Evolutionary conservation across 1,284 basidiomycete genomes (phyloP).

Genomic region (Chalciporus sp.): DNA sequence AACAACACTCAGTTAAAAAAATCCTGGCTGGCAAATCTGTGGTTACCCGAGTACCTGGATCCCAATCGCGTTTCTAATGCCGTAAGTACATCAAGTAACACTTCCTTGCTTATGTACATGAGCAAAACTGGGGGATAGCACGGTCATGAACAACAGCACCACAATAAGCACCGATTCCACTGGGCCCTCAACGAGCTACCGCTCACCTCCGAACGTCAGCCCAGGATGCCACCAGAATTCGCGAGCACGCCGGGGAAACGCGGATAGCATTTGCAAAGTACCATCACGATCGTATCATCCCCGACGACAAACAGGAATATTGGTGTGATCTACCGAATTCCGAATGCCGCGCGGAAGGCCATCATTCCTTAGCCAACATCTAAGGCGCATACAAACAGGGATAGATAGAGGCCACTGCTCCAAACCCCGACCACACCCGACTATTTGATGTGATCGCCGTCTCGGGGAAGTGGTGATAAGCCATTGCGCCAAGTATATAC

Average conservation of each 20-base stretch:
- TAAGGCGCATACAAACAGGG: too few relatives aligned
- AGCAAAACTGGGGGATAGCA: background rate
- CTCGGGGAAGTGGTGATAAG: too few relatives aligned
- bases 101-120: too few relatives aligned
- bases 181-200: background rate
- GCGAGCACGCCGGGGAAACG: background rate
- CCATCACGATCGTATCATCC: too few relatives aligned
- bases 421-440: background rate
- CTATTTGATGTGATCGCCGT: background rate
- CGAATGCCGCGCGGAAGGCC: background rate
- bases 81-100: too few relatives aligned
- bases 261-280: too few relatives aligned
- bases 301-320: background rate
- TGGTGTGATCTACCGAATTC: background rate
- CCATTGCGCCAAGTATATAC: background rate
- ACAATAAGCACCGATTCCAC: too few relatives aligned
- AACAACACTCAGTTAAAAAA: too few relatives aligned
- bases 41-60: too few relatives aligned
- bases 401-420: too few relatives aligned
- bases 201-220: background rate
- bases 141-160: background rate
- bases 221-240: background rate
- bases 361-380: background rate
- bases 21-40: too few relatives aligned
- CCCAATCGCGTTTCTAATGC: too few relatives aligned